Evolutionary conservation across 176 grass and related monocot species (phyloP).

Genomic region (Tuctoria greenei): DNA sequence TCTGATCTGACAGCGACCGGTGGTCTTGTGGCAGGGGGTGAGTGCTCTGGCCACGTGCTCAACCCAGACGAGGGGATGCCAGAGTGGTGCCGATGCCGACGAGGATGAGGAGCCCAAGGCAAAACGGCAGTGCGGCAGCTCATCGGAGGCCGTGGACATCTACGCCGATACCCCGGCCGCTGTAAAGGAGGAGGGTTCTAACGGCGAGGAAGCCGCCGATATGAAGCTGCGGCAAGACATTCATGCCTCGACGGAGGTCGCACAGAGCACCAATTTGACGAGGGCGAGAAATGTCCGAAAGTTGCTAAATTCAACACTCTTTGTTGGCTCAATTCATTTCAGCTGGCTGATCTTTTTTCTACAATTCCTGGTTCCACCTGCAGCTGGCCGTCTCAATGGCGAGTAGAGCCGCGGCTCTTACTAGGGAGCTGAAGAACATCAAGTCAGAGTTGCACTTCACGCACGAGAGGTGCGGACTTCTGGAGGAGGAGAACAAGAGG

Average conservation of each 20-base stretch:
- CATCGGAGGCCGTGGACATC: background rate
- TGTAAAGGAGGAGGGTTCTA: background rate
- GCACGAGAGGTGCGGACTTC: conserved; percentile 74
- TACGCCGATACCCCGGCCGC: background rate
- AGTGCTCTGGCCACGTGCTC: conserved; percentile 26
- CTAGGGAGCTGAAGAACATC: conserved; percentile 82
- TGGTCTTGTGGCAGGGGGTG: conserved; percentile 34
- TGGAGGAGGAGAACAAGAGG: conserved; percentile 88
- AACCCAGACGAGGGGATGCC: conserved; percentile 15
- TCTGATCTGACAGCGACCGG: conserved; percentile 9
- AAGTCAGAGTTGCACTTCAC: conserved; percentile 81
- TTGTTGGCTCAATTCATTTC: background rate
- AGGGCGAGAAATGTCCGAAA: conserved; percentile 41
- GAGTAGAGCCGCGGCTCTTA: conserved; percentile 62
- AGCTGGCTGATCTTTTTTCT: background rate
- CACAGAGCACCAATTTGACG: conserved; percentile 56
- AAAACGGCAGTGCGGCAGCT: conserved; percentile 24
- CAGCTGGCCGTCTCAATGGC: conserved; percentile 89
- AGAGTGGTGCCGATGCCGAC: background rate
- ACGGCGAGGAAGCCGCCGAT: background rate
- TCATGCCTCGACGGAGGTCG: conserved; percentile 37
- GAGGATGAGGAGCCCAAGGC: conserved; percentile 32
- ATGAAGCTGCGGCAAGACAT: background rate
- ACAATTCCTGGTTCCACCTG: background rate
- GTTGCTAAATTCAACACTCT: background rate